Evolutionary conservation across 2,329 filamentous ascomycete genomes (phyloP), one percentile per base, ranked within the genome.

Genomic region (Torrubiellomyces zombiae): DNA sequence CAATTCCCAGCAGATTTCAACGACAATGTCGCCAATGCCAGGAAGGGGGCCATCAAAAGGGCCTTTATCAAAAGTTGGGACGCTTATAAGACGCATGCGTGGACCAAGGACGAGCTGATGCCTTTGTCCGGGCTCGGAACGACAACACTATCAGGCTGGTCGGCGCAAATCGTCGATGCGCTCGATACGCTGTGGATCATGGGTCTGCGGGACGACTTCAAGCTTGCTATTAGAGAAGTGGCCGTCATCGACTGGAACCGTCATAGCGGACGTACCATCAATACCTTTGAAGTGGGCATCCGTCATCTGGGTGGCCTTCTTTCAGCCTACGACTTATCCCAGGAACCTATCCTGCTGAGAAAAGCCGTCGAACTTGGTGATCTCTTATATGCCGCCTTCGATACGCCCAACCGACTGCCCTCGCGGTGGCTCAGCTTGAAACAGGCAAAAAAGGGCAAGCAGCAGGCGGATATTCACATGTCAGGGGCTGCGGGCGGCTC

Each of bases 201-300:
- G 60, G 66, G 54, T 9, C 37, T 73, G 33, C 52, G 60, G 22
- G 50, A 59, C 8, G 68, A 74, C 28, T 71, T 73, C 33, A 42
- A 49, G 22, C 41, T 54, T 26, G 67, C 67, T 3, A 56, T 71
- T 14, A 34, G 40, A 26, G 36, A 48, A 21, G 50, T 60, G n/a
- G 55, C 54, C 20, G 44, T 52, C 16, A 66, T 73, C 32, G 62
- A 73, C 42, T 73, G 67, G 47, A 49, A 53, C 10, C 60, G 55
- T 6, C 59, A 59, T 4, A 45, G 40, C 4, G 44, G 50, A 16
- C 38, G 46, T 2, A 50, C 20, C 11, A 60, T 73, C 36, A 70
- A 60, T 26, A 35, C 66, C n/a, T 75, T 75, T 33, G 71, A 75
- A 41, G 72, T 69, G 6, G 73, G 63, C 15, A 67, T 67, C 33